A percentile compares a stretch with the other conserved stretches of the same genome.
phyloP scores from a whole-genome alignment of 2,329 filamentous ascomycete species.

The Hypoxylon sp. region DNA sequence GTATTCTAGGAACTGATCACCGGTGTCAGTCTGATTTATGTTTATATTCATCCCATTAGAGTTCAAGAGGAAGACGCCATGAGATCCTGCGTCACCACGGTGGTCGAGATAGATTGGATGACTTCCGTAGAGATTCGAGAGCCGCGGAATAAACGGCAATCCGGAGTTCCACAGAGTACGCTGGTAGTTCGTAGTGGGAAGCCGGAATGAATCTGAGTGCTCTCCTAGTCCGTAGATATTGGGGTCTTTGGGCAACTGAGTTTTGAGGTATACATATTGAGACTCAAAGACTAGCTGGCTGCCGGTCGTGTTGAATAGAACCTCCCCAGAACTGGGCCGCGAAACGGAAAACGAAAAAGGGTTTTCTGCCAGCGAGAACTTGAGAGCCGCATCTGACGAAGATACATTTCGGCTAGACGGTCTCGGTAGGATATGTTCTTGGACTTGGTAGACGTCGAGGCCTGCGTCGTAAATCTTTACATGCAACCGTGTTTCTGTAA shows the following conservation, averaged over 20 bases:
- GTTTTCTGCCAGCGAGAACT: constrained; percentile 57
- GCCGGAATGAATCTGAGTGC: constrained; percentile 68
- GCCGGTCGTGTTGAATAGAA: constrained; percentile 68
- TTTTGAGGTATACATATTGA: constrained; percentile 69
- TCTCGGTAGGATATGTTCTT: constrained; percentile 44
- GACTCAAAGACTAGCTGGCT: constrained; percentile 51
- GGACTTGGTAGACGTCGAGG: constrained; percentile 45
- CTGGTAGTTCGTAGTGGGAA: constrained; percentile 69
- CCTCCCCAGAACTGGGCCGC: constrained; percentile 56
- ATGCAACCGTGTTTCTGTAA: constrained; percentile 38
- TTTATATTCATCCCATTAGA: constrained; percentile 75
- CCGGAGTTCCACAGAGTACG: constrained; percentile 72
- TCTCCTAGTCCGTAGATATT: constrained; percentile 75
- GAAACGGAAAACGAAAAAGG: constrained; percentile 77
- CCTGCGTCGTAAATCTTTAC: constrained; percentile 46
- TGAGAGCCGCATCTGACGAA: constrained; percentile 53
- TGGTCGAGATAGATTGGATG: constrained; percentile 76
- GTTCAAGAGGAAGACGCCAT: constrained; percentile 72
- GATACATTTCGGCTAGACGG: constrained; percentile 36
- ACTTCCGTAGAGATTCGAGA: constrained; percentile 71
- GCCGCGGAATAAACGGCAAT: constrained; percentile 57
- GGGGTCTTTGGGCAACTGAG: constrained; percentile 67
- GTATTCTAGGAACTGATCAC: constrained; percentile 75
- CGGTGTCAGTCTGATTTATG: constrained; percentile 49
- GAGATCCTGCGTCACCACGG: constrained; percentile 59